Conservation (phyloP, 805 yeast species). For the Saccharomycopsis sp. region DNA sequence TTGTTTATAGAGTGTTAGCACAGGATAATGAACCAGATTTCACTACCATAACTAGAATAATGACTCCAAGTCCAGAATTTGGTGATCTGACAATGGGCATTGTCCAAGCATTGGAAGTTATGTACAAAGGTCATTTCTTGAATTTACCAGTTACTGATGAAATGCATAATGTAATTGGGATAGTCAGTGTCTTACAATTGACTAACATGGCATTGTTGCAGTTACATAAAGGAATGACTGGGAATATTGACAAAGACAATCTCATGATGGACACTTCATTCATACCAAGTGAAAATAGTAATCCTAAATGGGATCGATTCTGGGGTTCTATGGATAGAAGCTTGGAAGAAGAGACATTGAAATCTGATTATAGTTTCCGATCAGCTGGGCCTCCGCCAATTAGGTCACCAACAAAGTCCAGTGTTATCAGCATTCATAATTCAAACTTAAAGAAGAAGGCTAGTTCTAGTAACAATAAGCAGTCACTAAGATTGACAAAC, state of each 20-base stretch:
- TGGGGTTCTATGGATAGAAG: slow-evolving; percentile 28
- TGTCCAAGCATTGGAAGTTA: slow-evolving; percentile 37
- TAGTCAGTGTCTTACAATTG: slow-evolving; percentile 38
- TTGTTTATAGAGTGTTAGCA: slow-evolving; percentile 36
- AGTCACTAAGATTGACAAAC: slow-evolving; percentile 4
- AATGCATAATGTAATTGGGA: slow-evolving; percentile 30
- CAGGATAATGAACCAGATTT: slow-evolving; percentile 30
- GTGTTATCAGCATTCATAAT: slow-evolving; percentile 15
- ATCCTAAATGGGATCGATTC: slow-evolving; percentile 28
- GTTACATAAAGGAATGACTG: slow-evolving; percentile 26
- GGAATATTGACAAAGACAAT: slow-evolving; percentile 19
- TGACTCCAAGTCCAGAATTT: slow-evolving; percentile 42
- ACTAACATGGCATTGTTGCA: slow-evolving; percentile 36
- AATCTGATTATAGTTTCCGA: slow-evolving; percentile 14
- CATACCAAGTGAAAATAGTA: slow-evolving; percentile 21
- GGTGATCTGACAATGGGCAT: slow-evolving; percentile 34
- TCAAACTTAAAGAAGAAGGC: slow-evolving; percentile 11
- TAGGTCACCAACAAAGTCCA: slow-evolving; percentile 14
- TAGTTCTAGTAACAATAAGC: background rate
- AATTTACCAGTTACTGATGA: slow-evolving; percentile 36
- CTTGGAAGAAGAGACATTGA: slow-evolving; percentile 7
- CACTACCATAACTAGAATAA: slow-evolving; percentile 35
- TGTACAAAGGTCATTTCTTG: slow-evolving; percentile 41
- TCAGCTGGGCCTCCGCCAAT: slow-evolving; percentile 16
- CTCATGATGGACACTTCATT: slow-evolving; percentile 22